phyloP scores from a whole-genome alignment of 164 flowering plant species.

The Tetracentron sinense region DNA sequence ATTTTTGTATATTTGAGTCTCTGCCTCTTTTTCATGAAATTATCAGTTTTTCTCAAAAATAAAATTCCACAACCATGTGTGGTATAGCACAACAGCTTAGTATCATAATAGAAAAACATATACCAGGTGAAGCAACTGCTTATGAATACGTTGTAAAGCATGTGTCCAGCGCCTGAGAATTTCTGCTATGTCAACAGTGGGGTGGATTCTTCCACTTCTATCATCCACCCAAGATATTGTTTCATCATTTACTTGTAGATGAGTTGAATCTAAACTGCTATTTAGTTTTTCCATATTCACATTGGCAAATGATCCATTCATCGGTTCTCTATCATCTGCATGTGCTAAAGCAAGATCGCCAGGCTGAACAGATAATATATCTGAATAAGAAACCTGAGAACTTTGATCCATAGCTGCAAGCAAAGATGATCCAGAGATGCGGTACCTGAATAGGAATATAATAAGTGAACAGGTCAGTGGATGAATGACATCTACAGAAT shows the following conservation, averaged over 20 bases:
- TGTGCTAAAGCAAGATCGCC: slow-evolving; percentile 30
- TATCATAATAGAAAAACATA: background rate
- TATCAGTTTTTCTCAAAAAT: too few species aligned
- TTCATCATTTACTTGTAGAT: slow-evolving; percentile 46
- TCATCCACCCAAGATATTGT: too few species aligned
- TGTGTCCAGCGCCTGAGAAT: too few species aligned
- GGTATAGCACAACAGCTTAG: background rate
- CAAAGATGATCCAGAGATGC: too few species aligned
- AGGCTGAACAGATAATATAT: too few species aligned
- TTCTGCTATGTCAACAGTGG: too few species aligned
- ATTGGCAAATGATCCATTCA: slow-evolving; percentile 39
- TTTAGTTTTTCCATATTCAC: slow-evolving; percentile 36
- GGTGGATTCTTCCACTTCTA: slow-evolving; percentile 75
- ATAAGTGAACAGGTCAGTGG: slow-evolving; percentile 3
- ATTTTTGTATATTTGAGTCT: too few species aligned
- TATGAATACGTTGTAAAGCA: slow-evolving; percentile 92
- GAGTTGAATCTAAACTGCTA: slow-evolving; percentile 36
- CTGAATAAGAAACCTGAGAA: slow-evolving; percentile 60
- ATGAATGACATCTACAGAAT: background rate
- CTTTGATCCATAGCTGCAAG: too few species aligned
- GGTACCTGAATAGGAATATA: slow-evolving; percentile 56
- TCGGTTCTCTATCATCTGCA: slow-evolving; percentile 51
- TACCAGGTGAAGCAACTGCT: slow-evolving; percentile 73
- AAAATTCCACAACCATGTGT: too few species aligned
- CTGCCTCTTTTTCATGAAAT: too few species aligned